Base-by-base conservation (phyloP, 345 rosid genomes). In the Diplotaxis tenuifolia region DNA sequence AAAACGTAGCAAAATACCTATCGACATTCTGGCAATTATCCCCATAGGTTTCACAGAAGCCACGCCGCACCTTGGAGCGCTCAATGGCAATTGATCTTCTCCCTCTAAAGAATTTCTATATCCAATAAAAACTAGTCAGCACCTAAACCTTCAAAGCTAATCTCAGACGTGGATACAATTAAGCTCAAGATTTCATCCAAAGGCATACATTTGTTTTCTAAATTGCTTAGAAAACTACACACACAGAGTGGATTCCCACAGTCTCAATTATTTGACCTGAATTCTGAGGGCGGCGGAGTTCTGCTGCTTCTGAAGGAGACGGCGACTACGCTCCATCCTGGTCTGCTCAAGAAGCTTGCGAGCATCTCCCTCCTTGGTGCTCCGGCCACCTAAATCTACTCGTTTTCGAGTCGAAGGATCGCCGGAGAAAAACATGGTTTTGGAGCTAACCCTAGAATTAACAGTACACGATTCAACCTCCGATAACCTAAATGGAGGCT, bases 51-150 rank as follows among this genome's bases (percentile, higher is more conserved):
- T 54, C 62, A 71, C 77, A 82, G 77, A 95, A 95, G 47, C 85
- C 88, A 76, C 80, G 83, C 58, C 93, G 88, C 71, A 83, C 87
- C 81, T 80, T 81, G n/a, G 81, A 56, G 56, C 72, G 91, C 79
- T 85, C 96, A 73, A 76, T 87, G 72, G 83, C 84, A 84, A 82
- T 71, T 36, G 78, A 87, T 80, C 83, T 90, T 80, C 91, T 85
- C 49, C 99, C 98, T 89, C 99, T 89, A 83, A 82, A 95, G 91
- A 85, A 88, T 95, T 90, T 95, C 99, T 95, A 96, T 70, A 83
- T 55, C 73, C 36, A 78, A n/a, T n/a, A 65, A 73, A 78, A 70
- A 42, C 18, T 28, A 79, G 75, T 87, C 74, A 85, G 77, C 63
- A 82, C 52, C 58, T 73, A n/a, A n/a, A n/a, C n/a, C n/a, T n/a